Base-by-base conservation (phyloP, 179 eudicot species). In the Silene coronaria region DNA sequence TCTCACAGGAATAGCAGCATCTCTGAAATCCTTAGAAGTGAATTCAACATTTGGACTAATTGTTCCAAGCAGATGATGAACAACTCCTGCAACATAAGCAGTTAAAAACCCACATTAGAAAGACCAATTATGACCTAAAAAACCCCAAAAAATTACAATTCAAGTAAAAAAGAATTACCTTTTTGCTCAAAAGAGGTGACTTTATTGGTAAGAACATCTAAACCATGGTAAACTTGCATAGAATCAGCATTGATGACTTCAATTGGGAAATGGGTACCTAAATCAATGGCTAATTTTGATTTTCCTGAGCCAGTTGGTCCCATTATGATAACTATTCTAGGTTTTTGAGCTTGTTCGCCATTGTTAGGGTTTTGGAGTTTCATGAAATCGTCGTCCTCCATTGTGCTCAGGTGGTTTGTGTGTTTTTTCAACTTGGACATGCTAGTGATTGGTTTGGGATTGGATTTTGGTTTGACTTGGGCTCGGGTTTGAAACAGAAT, bases 131-230 rank as follows among this genome's bases (percentile, higher is more conserved):
- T 16, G 2, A 46, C 38, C 23, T 19, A 58, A 55, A 16, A 9
- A 36, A 13, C 22, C 61, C 14, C 1, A 2, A 17, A 30, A 6
- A 0, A 71, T 17, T 64, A 28, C 62, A 22, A 72, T 53, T 6
- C 21, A 17, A 17, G 58, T 14, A 75, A 66, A 70, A 30, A 72
- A 48, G 11, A 13, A 24, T 3, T 28, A 76, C 98, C 97, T 83
- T 88, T 90, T 60, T 87, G 97, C 46, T 92, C 97, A 42, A 82
- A 70, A 28, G 85, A 58, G 60, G 95, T 82, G 80, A 94, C 96
- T 87, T 94, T 94, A 77, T 94, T 92, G 76, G 98, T 92, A 73
- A 92, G 90, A 84, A 94, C 91, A 85, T 92, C 98, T 71, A 95
- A 82, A 36, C 95, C 94, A 45, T 62, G 72, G 79, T 92, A 95